phyloP scores from a whole-genome alignment of 2,329 filamentous ascomycete species.

The Aspergillus sp. region DNA sequence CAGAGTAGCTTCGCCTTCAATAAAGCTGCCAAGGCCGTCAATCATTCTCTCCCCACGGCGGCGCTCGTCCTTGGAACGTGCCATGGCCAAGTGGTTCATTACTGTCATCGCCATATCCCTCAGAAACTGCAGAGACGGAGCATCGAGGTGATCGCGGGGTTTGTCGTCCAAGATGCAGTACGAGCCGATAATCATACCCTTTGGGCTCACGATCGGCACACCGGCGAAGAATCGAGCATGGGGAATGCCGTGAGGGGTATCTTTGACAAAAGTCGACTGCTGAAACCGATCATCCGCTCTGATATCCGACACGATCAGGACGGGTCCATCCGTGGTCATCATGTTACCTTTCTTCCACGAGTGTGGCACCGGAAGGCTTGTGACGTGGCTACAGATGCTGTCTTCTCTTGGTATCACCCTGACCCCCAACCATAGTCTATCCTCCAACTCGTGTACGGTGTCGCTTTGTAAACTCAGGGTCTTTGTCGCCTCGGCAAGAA shows the following conservation, averaged over 20 bases:
- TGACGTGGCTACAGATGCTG: slow-evolving; percentile 21
- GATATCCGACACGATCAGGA: slow-evolving; percentile 27
- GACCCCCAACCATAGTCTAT: slow-evolving; percentile 24
- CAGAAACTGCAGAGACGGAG: slow-evolving; percentile 49
- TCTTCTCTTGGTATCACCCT: slow-evolving; percentile 22
- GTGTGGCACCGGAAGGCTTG: slow-evolving; percentile 1
- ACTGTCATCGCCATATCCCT: slow-evolving; percentile 53
- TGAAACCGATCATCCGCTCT: slow-evolving; percentile 26
- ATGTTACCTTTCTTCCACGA: neutral
- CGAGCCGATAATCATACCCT: slow-evolving; percentile 53
- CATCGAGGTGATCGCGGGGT: slow-evolving; percentile 28
- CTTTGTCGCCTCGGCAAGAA: slow-evolving; percentile 49
- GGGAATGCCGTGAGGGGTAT: slow-evolving; percentile 8
- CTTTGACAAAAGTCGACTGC: slow-evolving; percentile 17
- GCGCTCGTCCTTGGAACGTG: slow-evolving; percentile 47
- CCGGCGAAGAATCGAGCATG: slow-evolving; percentile 47
- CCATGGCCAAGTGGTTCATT: slow-evolving; percentile 55
- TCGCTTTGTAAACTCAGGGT: slow-evolving; percentile 31
- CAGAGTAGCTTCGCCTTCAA: slow-evolving; percentile 40
- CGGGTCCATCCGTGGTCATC: neutral
- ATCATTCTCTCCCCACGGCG: slow-evolving; percentile 54
- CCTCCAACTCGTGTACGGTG: slow-evolving; percentile 10
- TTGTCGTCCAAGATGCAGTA: slow-evolving; percentile 54
- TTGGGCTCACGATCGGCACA: slow-evolving; percentile 55
- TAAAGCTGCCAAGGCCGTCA: slow-evolving; percentile 48